phyloP scores from a whole-genome alignment of 257 asterid genomes.

The Misopates orontium region DNA sequence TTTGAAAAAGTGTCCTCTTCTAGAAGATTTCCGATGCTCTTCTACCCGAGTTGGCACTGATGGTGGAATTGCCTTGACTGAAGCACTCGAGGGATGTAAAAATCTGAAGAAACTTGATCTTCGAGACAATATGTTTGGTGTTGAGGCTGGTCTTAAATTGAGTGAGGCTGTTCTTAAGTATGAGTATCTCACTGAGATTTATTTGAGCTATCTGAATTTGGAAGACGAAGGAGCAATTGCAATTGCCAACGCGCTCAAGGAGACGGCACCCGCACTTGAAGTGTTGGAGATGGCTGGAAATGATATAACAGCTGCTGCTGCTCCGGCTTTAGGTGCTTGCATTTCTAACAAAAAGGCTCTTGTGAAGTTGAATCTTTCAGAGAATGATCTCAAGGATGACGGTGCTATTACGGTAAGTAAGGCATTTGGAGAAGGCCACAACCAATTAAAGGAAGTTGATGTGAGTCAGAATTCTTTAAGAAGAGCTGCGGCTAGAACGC shows the following conservation, averaged over 20 bases:
- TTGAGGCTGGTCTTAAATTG: conserved; percentile 74
- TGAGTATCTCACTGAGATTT: conserved; percentile 59
- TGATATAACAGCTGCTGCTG: conserved; percentile 78
- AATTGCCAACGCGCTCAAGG: conserved; percentile 66
- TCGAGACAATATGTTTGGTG: conserved; percentile 92
- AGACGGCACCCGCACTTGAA: conserved; percentile 60
- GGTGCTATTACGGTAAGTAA: conserved; percentile 73
- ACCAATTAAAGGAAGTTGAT: conserved; percentile 71
- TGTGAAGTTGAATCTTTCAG: conserved; percentile 67
- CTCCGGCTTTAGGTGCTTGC: conserved; percentile 62
- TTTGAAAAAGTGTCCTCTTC: conserved; percentile 64
- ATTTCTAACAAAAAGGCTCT: conserved; percentile 56
- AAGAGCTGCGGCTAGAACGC: conserved; percentile 55
- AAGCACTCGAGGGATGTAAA: conserved; percentile 68
- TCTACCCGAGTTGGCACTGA: conserved; percentile 85
- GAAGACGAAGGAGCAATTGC: conserved; percentile 86
- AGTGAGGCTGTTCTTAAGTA: conserved; percentile 59
- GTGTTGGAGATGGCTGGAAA: conserved; percentile 94
- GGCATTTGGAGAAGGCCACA: conserved; percentile 60
- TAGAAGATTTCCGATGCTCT: conserved; percentile 93
- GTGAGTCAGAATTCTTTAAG: conserved; percentile 65
- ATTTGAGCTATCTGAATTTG: conserved; percentile 80
- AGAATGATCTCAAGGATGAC: conserved; percentile 85
- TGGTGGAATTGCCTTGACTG: conserved; percentile 82
- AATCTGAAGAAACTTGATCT: conserved; percentile 84